These are phyloP conservation scores for Heracleum sosnowskyi DNA, from an alignment of 129 eudicot genomes.

Conservation along the genomic window DNA sequence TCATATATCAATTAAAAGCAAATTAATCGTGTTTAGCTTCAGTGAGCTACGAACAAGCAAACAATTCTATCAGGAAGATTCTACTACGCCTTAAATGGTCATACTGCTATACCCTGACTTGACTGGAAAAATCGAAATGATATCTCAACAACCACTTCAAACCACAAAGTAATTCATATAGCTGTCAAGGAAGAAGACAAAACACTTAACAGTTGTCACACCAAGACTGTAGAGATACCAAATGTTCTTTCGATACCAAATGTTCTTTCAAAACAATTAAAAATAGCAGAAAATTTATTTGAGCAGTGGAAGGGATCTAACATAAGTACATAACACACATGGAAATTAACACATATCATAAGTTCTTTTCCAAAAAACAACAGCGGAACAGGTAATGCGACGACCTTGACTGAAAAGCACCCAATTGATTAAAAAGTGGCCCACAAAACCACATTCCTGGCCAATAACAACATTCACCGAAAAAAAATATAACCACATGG, in stretches of 20 bases:
- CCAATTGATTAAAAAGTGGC: constrained; percentile 9
- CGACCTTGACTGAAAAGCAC: no score
- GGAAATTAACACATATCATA: not conserved
- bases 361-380: constrained; percentile 9
- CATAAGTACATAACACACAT: not conserved
- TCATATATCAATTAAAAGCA: not conserved
- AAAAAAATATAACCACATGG: constrained; percentile 23
- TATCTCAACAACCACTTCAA: not conserved
- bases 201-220: not conserved
- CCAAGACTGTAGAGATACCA: not conserved
- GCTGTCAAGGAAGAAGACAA: not conserved
- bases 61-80: not conserved
- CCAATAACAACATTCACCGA: constrained; percentile 17
- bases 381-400: not conserved
- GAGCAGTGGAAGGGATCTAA: not conserved
- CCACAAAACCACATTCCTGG: constrained; percentile 18
- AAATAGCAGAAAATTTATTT: not conserved
- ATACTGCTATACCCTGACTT: not conserved
- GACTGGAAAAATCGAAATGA: not conserved
- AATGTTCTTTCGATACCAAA: not conserved
- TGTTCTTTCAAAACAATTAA: not conserved
- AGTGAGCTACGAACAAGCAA: not conserved
- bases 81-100: not conserved
- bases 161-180: not conserved
- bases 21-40: not conserved